Percentiles rank a stretch among this genome's conserved stretches.
These are phyloP conservation scores for Scleroderma citrinum DNA, from an alignment of 768 basidiomycete species.

Conservation along the genomic window DNA sequence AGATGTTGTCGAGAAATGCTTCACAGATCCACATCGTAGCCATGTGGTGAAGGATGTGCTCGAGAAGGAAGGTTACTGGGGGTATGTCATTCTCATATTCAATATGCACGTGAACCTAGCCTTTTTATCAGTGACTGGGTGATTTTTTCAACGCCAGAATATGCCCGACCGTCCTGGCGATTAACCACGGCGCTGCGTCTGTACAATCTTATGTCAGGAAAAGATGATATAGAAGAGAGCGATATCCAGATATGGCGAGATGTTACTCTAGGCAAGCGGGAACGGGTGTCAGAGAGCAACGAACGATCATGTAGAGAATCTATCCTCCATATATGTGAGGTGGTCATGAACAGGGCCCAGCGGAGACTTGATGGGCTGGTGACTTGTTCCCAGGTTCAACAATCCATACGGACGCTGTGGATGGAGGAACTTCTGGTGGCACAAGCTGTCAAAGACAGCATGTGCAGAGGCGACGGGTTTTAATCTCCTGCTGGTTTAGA, in stretches of 20 bases:
- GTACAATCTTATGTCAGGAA: slow-evolving; percentile 41
- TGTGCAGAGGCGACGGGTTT: slow-evolving; percentile 44
- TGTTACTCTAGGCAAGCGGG: slow-evolving; percentile 41
- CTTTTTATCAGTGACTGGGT: slow-evolving; percentile 64
- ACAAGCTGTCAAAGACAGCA: slow-evolving; percentile 38
- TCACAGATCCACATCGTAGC: slow-evolving; percentile 34
- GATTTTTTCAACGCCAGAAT: slow-evolving; percentile 51
- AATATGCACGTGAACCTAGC: not conserved
- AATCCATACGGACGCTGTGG: slow-evolving; percentile 47
- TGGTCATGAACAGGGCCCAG: slow-evolving; percentile 30
- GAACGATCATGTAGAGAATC: slow-evolving; percentile 43
- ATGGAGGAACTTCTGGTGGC: slow-evolving; percentile 54
- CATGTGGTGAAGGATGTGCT: slow-evolving; percentile 49
- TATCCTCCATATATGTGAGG: slow-evolving; percentile 35
- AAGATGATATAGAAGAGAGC: slow-evolving; percentile 19
- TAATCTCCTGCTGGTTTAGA: slow-evolving; percentile 14
- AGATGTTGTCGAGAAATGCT: slow-evolving; percentile 48
- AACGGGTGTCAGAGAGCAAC: slow-evolving; percentile 42
- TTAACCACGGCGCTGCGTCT: slow-evolving; percentile 68
- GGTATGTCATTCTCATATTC: slow-evolving; percentile 40
- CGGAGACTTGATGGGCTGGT: slow-evolving; percentile 6
- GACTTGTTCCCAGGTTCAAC: not conserved
- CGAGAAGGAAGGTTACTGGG: slow-evolving; percentile 71
- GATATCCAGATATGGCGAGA: slow-evolving; percentile 47
- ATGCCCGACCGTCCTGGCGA: slow-evolving; percentile 76